Evolutionary conservation across 2,329 filamentous ascomycete genomes (phyloP).

Genomic region (Aspergillus intermedius): DNA sequence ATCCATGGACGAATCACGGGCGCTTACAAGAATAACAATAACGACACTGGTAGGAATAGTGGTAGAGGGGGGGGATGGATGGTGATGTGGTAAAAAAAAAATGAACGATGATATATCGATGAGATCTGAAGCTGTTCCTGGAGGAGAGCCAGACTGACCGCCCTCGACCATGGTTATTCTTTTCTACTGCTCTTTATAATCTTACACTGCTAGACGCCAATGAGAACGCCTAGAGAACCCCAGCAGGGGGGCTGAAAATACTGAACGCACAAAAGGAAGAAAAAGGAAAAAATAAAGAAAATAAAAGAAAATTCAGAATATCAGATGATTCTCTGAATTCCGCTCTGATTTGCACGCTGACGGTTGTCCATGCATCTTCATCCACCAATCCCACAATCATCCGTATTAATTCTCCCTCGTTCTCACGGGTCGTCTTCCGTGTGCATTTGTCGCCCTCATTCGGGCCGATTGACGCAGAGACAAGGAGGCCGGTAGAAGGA

Average conservation of each 20-base stretch:
- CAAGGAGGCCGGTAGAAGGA: neutral
- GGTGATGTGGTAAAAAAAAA: neutral
- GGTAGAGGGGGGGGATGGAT: neutral
- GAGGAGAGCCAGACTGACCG: neutral
- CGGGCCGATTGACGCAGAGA: neutral
- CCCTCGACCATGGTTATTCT: neutral
- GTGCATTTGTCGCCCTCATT: neutral
- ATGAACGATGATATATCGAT: neutral
- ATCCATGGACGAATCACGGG: slow-evolving; percentile 14
- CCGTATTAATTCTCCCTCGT: neutral
- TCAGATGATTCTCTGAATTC: neutral
- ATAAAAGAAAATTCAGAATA: neutral
- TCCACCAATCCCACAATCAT: too few species aligned
- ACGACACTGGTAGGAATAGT: neutral
- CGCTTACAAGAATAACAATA: neutral
- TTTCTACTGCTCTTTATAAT: neutral
- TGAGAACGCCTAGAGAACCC: neutral
- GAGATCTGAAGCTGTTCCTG: neutral
- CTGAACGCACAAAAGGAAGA: neutral
- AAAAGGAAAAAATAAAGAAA: neutral
- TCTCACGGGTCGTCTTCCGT: neutral
- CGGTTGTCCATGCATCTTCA: neutral
- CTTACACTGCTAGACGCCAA: neutral
- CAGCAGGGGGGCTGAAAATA: neutral
- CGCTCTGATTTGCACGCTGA: neutral